Conservation (phyloP, 1,284 basidiomycete species). For the Malassezia sp. region DNA sequence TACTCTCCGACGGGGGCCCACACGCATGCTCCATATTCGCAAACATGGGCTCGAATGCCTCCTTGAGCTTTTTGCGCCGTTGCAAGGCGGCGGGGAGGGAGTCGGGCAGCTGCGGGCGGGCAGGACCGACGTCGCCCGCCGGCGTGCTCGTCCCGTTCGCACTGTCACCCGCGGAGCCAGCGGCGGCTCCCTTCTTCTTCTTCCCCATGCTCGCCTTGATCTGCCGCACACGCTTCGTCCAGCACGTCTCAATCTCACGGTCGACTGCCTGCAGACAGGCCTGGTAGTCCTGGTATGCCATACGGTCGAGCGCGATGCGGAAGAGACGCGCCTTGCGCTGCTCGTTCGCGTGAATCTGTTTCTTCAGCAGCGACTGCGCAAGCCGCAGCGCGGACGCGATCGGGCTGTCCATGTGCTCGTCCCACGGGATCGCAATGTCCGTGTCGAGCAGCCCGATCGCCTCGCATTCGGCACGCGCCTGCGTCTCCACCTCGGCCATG, state of each 20-base stretch:
- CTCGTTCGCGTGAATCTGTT: conserved; percentile 69
- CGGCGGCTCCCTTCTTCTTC: conserved; percentile 42
- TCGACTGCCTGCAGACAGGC: conserved; percentile 37
- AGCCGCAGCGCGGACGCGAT: conserved; percentile 78
- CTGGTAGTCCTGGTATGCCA: conserved; percentile 60
- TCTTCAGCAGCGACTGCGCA: conserved; percentile 68
- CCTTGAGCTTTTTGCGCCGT: conserved; percentile 26
- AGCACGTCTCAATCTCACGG: conserved; percentile 41
- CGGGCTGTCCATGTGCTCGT: conserved; percentile 67
- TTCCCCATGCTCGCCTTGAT: conserved; percentile 39
- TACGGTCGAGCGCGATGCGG: conserved; percentile 67
- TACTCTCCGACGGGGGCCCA: conserved; percentile 28
- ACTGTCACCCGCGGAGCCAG: no score
- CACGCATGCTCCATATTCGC: conserved; percentile 27
- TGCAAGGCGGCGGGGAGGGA: conserved; percentile 31
- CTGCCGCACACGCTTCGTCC: conserved; percentile 38
- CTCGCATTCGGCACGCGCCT: conserved; percentile 7
- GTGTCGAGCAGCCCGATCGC: conserved; percentile 10
- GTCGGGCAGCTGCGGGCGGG: conserved; percentile 32
- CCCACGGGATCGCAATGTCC: conserved; percentile 3
- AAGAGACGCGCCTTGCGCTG: conserved; percentile 64
- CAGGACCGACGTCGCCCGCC: conserved; percentile 25
- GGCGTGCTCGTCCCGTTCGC: conserved; percentile 10
- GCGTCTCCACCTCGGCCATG: conserved; percentile 7
- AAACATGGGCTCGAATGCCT: conserved; percentile 37